These are phyloP conservation scores for Dendrostoma leiphaemia DNA, from an alignment of 2,329 filamentous ascomycete species.

Conservation along the genomic window DNA sequence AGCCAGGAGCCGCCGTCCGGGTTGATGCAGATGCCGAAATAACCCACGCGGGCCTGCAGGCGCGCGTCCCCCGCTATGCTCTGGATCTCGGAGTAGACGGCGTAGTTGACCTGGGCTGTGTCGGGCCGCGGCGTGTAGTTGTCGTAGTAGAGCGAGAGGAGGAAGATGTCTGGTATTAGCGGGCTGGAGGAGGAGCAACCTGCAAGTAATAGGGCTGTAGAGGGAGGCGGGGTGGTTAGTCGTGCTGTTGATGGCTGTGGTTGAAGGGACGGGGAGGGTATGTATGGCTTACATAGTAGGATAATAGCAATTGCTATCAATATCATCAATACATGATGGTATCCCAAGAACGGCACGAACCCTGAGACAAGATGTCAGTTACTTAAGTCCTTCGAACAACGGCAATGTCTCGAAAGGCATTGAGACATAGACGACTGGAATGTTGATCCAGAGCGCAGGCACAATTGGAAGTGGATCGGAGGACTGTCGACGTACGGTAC, in stretches of 20 bases:
- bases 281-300: conserved; percentile 77
- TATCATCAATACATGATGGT: conserved; percentile 93
- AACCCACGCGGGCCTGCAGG: conserved; percentile 89
- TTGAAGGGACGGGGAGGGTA: neutral
- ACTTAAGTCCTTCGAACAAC: no score
- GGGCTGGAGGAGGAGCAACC: conserved; percentile 97
- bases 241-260: neutral
- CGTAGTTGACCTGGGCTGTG: conserved; percentile 87
- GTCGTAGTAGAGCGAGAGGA: conserved; percentile 97
- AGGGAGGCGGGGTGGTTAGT: conserved; percentile 17
- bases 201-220: conserved; percentile 79
- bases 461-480: no score
- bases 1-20: conserved; percentile 87
- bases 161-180: conserved; percentile 91
- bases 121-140: conserved; percentile 78
- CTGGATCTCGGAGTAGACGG: conserved; percentile 77
- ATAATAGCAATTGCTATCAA: conserved; percentile 92
- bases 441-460: conserved; percentile 4
- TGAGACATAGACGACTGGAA: conserved; percentile 3
- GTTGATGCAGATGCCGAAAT: conserved; percentile 97
- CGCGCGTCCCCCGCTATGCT: conserved; percentile 85
- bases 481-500: conserved; percentile 40
- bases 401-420: no score
- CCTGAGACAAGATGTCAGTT: conserved; percentile 37
- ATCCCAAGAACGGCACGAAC: conserved; percentile 67